phyloP scores from a whole-genome alignment of 331 rosid species.

The Rhamnella rubrinervis region DNA sequence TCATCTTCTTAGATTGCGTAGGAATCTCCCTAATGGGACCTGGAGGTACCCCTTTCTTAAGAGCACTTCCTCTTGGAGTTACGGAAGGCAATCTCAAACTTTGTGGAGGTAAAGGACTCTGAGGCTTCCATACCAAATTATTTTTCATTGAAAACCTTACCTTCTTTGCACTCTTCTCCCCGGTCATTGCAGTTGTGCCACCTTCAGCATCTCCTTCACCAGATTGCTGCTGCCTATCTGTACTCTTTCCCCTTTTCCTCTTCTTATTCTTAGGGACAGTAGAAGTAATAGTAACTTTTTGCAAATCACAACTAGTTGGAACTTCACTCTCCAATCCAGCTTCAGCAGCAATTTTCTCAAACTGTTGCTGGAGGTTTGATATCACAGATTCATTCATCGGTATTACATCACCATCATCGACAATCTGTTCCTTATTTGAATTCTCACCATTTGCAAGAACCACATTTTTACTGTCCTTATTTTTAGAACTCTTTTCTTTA shows the following conservation, averaged over 20 bases:
- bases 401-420: constrained; percentile 20
- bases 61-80: constrained; percentile 99
- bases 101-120: constrained; percentile 89
- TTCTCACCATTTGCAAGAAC: constrained; percentile 37
- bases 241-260: constrained; percentile 74
- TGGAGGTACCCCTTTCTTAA: constrained; percentile 90
- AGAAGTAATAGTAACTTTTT: constrained; percentile 24
- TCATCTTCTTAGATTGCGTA: constrained; percentile 48
- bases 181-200: constrained; percentile 41
- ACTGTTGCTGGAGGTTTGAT: constrained; percentile 80
- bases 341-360: constrained; percentile 85
- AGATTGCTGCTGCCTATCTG: constrained; percentile 31
- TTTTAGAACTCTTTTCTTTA: constrained; percentile 23
- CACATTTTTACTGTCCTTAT: constrained; percentile 25
- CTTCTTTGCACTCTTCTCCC: constrained; percentile 74
- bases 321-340: constrained; percentile 54
- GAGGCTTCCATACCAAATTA: constrained; percentile 95
- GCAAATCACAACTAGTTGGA: constrained; percentile 38
- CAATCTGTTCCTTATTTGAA: constrained; percentile 19
- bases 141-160: constrained; percentile 89
- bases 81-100: constrained; percentile 83
- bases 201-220: constrained; percentile 44
- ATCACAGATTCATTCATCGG: constrained; percentile 53
- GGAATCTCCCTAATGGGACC: constrained; percentile 90
- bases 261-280: constrained; percentile 73